A percentile compares a stretch with the other conserved stretches of the same genome.
Conservation (phyloP, 108 stramenopile species). For the Schizochytrium sp. region DNA sequence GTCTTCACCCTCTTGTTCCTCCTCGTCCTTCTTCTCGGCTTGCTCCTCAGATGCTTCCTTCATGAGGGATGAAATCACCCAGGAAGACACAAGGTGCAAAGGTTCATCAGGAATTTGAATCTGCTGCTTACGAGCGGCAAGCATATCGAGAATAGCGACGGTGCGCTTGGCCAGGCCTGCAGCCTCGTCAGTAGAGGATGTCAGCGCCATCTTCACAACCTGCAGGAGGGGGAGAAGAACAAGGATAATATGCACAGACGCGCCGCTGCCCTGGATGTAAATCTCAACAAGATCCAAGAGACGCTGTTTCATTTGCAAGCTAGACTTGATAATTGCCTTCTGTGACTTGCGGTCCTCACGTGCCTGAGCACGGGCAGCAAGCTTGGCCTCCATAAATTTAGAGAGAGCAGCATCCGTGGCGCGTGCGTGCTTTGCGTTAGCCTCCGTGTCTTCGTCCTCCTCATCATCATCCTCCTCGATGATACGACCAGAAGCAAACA, state of each 20-base stretch:
- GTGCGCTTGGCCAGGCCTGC: too few relatives aligned
- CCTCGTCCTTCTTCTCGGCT: too few relatives aligned
- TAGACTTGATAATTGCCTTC: not conserved
- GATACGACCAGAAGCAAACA: not conserved
- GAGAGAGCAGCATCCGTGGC: constrained; percentile 23
- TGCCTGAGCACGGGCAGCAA: not conserved
- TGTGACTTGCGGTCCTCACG: not conserved
- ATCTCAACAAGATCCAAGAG: not conserved
- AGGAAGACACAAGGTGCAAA: too few relatives aligned
- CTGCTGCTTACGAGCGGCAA: too few relatives aligned
- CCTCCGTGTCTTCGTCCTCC: not conserved
- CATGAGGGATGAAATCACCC: too few relatives aligned
- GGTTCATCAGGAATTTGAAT: too few relatives aligned
- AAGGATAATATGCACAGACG: not conserved
- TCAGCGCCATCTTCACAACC: not conserved
- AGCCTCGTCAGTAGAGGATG: too few relatives aligned
- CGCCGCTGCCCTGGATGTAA: not conserved
- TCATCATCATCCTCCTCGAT: not conserved
- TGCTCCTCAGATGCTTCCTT: too few relatives aligned
- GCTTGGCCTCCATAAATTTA: not conserved
- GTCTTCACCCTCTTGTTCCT: too few relatives aligned
- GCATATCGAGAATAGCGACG: too few relatives aligned
- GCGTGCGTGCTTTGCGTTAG: not conserved
- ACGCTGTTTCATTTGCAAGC: constrained; percentile 43
- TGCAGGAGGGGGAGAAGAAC: not conserved